A percentile compares a stretch with the other conserved stretches of the same genome.
Conservation (phyloP, 768 basidiomycete species). For the Podaxis rugospora region DNA sequence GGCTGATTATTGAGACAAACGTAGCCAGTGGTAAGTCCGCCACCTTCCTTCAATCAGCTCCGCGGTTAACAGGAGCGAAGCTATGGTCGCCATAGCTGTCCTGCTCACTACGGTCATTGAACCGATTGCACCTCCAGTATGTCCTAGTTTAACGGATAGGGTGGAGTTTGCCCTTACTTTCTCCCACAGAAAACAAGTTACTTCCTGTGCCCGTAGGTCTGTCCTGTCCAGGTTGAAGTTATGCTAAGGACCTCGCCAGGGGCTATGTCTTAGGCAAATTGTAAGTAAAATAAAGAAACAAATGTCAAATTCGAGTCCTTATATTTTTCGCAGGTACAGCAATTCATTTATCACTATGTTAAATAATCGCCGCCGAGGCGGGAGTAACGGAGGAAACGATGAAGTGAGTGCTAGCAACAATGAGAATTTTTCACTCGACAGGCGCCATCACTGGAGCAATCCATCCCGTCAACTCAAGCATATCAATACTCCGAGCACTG, state of each 20-base stretch:
- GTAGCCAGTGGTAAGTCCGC: constrained; percentile 1
- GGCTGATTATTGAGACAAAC: constrained; percentile 9
- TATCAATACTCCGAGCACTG: background rate
- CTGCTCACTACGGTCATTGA: constrained; percentile 1
- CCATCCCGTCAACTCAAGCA: background rate
- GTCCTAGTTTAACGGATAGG: background rate
- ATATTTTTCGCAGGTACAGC: background rate
- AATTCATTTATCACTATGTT: constrained; percentile 11
- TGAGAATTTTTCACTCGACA: background rate
- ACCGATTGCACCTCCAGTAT: constrained; percentile 8
- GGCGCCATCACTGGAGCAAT: background rate
- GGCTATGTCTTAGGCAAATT: constrained; percentile 9
- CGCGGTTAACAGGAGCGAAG: background rate
- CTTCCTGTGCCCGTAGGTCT: constrained; percentile 10
- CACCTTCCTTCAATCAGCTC: background rate
- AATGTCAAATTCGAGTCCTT: background rate
- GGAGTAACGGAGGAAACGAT: background rate
- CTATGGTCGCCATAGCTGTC: constrained; percentile 3
- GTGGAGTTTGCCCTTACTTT: background rate
- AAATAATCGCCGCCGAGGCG: constrained; percentile 3
- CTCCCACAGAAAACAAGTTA: constrained; percentile 4
- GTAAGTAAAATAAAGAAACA: background rate
- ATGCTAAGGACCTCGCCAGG: background rate
- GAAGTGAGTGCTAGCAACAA: background rate
- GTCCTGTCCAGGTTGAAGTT: background rate